Evolutionary conservation across 2,329 filamentous ascomycete species (phyloP).

Genomic region (Aspergillus ruber): DNA sequence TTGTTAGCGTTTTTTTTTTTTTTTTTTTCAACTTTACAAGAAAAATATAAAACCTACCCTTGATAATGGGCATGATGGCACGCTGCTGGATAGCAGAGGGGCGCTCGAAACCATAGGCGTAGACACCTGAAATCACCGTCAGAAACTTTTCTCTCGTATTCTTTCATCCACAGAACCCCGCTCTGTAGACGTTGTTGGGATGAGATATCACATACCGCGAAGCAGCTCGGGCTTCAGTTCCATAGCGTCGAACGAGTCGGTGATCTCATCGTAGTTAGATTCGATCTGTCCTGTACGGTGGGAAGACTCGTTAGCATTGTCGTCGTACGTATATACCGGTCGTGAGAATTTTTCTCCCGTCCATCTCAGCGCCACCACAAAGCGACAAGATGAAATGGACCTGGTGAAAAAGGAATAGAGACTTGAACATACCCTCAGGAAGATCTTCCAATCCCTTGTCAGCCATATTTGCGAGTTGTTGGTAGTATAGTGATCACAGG

Average conservation of each 20-base stretch:
- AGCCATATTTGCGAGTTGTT: slow-evolving; percentile 85
- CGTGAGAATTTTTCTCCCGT: slow-evolving; percentile 5
- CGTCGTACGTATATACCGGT: background rate
- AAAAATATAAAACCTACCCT: slow-evolving; percentile 59
- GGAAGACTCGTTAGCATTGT: background rate
- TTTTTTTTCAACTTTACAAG: background rate
- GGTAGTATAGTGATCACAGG: slow-evolving; percentile 58
- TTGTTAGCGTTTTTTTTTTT: background rate
- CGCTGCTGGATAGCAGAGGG: slow-evolving; percentile 99
- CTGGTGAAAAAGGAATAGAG: slow-evolving; percentile 1
- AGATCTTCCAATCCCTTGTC: slow-evolving; percentile 98
- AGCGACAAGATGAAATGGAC: slow-evolving; percentile 1
- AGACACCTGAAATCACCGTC: slow-evolving; percentile 60
- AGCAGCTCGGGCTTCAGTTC: slow-evolving; percentile 94
- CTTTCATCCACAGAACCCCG: slow-evolving; percentile 10
- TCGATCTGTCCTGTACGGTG: slow-evolving; percentile 80
- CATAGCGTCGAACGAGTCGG: slow-evolving; percentile 99
- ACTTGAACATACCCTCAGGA: slow-evolving; percentile 70
- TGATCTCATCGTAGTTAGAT: slow-evolving; percentile 99
- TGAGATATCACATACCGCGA: slow-evolving; percentile 59
- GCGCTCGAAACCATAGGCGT: slow-evolving; percentile 99
- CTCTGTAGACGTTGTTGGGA: slow-evolving; percentile 4
- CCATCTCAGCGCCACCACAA: slow-evolving; percentile 6
- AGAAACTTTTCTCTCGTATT: slow-evolving; percentile 19
- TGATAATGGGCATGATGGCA: slow-evolving; percentile 99